Conservation (phyloP, 78 protist species). For the Dictyostelium firmibasis region DNA sequence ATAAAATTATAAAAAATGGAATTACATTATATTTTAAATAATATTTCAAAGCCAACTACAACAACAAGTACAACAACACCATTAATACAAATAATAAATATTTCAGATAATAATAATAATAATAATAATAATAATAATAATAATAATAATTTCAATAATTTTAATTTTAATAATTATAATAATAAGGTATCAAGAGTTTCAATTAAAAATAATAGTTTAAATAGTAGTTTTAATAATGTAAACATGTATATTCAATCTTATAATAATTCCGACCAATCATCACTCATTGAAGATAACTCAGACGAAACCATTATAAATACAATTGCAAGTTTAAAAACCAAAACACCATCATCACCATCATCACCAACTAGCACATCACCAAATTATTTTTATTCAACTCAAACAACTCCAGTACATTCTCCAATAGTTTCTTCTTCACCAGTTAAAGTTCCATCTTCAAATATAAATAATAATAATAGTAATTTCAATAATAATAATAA, state of each 20-base stretch:
- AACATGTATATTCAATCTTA: neutral
- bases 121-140: neutral
- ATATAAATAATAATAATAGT: neutral
- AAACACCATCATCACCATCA: neutral
- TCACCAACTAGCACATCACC: neutral
- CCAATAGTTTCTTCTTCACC: neutral
- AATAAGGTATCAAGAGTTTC: neutral
- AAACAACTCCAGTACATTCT: neutral
- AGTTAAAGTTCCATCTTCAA: neutral
- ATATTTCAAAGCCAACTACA: neutral
- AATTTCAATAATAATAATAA: neutral
- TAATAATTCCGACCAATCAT: neutral
- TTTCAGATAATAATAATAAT: no score
- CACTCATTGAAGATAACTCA: neutral
- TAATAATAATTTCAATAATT: neutral
- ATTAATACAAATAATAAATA: neutral
- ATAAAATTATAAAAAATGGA: neutral
- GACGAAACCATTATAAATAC: conserved; percentile 20
- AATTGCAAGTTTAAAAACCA: conserved; percentile 3
- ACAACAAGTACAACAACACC: neutral
- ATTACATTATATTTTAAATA: neutral
- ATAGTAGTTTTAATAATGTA: conserved; percentile 1
- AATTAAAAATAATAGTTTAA: neutral
- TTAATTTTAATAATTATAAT: neutral
- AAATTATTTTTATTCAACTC: neutral